A percentile compares a stretch with the other conserved stretches of the same genome.
These are phyloP conservation scores for Tolypocladium cylindrosporum DNA, from an alignment of 2,329 filamentous ascomycete genomes.

Conservation along the genomic window DNA sequence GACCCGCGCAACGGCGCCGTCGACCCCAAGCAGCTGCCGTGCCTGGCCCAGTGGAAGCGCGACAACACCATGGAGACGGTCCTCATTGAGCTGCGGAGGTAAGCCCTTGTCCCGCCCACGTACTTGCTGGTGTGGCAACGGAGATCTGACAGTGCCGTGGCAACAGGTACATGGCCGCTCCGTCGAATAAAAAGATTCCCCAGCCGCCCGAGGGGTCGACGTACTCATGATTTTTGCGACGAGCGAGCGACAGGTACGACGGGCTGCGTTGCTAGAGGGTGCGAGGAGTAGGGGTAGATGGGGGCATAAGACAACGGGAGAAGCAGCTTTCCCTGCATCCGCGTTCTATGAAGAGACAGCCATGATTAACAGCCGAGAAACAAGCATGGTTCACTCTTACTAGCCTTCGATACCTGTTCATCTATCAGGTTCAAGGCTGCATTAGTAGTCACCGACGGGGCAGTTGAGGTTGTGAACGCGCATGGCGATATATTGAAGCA, in stretches of 20 bases:
- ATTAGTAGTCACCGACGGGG: neutral
- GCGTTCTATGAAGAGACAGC: neutral
- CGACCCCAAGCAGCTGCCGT: conserved; percentile 73
- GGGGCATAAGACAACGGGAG: neutral
- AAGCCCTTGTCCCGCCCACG: neutral
- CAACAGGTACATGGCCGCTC: conserved; percentile 80
- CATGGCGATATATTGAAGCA: neutral
- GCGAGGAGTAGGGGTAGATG: neutral
- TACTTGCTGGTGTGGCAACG: neutral
- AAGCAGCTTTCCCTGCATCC: neutral
- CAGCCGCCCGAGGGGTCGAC: conserved; percentile 80
- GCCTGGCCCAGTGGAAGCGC: conserved; percentile 81
- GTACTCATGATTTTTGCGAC: conserved; percentile 19
- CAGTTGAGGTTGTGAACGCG: neutral
- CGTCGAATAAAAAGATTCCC: conserved; percentile 86
- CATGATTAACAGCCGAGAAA: neutral
- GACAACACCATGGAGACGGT: conserved; percentile 95
- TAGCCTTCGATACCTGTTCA: neutral
- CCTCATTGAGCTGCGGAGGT: conserved; percentile 76
- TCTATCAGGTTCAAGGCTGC: neutral
- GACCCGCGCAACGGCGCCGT: conserved; percentile 72
- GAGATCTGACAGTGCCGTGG: neutral
- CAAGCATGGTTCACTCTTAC: neutral
- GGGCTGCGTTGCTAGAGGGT: neutral
- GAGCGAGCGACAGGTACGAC: neutral